Base-by-base conservation (phyloP, 2,329 filamentous ascomycete genomes). In the Clonostachys rosea region DNA sequence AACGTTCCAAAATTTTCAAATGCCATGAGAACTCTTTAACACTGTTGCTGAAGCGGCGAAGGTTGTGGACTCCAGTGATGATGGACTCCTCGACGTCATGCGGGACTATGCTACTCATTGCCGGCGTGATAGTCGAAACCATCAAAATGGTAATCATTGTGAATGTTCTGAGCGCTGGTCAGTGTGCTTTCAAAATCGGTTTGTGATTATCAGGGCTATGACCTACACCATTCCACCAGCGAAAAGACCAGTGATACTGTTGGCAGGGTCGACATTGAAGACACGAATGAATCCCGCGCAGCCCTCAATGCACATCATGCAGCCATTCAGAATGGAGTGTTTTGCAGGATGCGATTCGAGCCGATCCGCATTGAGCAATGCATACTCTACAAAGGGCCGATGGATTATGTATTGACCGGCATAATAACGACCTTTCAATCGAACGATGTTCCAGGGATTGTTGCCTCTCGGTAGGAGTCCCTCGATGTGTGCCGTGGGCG, bases 361-460 rank as follows among this genome's bases (percentile, higher is more conserved):
- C 3, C 55, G 49, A 0, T 50, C 49, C 11, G 56, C 47, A 9
- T 63, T 61, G 5, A 62, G 50, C 7, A 63, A 24, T 0, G 56
- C 53, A 7, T 59, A 59, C 8, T 63, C 59, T 8, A 63, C 51
- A 9, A 63, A 59, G 1, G 61, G 61, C 2, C 60, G 48, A 20
- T 63, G 56, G 1, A 63, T 61, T 6, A 63, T 62, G 35, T 63
- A 61, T 14, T 61, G 58, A 0, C 59, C 61, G 0, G 61, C 59
- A 8, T 54, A 62, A 17, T 61, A 62, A 5, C 61, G 47, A 1
- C 61, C 60, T 24, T 58, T 53, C 1, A 63, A 51, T 16, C 61
- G 44, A 0, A 61, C 20, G 0, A 63, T 56, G 8, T 63, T 63
- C 61, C 60, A 62, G 0, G 57, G 52, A n/a, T 61, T 55, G n/a